A percentile compares a stretch with the other conserved stretches of the same genome.
phyloP scores from a whole-genome alignment of 345 rosid species.

The Theobroma cacao region DNA sequence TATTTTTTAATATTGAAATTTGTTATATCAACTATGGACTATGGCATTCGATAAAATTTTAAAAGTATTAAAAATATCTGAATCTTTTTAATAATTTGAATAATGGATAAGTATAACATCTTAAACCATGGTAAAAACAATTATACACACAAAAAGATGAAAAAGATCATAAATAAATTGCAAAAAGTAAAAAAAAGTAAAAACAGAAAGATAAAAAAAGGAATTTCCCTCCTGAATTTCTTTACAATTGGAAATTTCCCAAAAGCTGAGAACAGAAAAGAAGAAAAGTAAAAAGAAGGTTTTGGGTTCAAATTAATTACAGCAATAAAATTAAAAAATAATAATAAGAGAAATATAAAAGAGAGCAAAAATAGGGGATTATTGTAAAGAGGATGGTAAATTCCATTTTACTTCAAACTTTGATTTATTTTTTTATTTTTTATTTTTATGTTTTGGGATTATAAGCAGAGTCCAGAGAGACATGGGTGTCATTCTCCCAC shows the following conservation, averaged over 20 bases:
- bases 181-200: not conserved
- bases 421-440: not conserved
- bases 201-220: not conserved
- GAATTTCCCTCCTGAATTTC: not conserved
- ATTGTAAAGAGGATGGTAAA: not conserved
- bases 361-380: not conserved
- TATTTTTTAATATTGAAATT: too few relatives aligned
- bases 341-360: not conserved
- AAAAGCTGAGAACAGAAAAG: not conserved
- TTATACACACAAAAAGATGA: too few relatives aligned
- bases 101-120: too few relatives aligned
- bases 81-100: too few relatives aligned
- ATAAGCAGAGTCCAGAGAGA: constrained; percentile 29
- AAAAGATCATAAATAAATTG: not conserved
- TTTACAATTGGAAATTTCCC: not conserved
- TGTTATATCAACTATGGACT: too few relatives aligned
- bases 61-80: too few relatives aligned
- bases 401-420: not conserved
- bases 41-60: too few relatives aligned
- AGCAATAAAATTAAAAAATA: not conserved
- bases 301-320: too few relatives aligned
- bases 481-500: constrained; percentile 22
- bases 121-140: too few relatives aligned
- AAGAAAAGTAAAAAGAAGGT: not conserved
- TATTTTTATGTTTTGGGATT: constrained; percentile 18